Evolutionary conservation across 2,329 filamentous ascomycete genomes (phyloP), one percentile per base, ranked within the genome.

Genomic region (Diaporthe sp.): DNA sequence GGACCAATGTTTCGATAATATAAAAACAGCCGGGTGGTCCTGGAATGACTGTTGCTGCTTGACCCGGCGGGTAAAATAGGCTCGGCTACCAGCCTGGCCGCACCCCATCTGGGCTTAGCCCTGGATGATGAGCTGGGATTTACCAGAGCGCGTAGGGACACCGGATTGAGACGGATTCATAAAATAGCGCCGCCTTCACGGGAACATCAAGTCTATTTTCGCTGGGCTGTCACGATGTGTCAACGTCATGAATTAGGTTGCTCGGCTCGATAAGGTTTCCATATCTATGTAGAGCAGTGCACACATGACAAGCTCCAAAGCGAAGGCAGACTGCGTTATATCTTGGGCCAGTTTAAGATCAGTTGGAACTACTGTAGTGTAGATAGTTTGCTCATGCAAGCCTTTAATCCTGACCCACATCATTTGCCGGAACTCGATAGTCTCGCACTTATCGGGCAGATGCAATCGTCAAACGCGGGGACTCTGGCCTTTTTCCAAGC

Each of bases 41-140:
- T 49, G 42, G 61, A n/a, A 1, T 22, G 20, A 13, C 10, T n/a
- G 20, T 67, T 42, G 28, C 17, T 34, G 28, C 61, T 49, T 31
- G 42, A 20, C 17, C 17, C 61, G 20, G 31, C 31, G n/a, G 31
- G 65, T 53, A 53, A 68, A 68, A 53, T 53, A 39, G 53, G 65
- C 65, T 39, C 65, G 44, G 61, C 28, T 9, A n/a, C 61, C 61
- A 49, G 61, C 63, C 22, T 51, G 63, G 63, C 63, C 10, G 28
- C 44, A 37, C 9, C 63, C 44, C 28, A 51, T 51, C 34, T 13
- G 13, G 63, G 39, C 28, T 53, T 53, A 68, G 63, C 63, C 63
- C 7, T 25, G 25, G 9, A 25, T 25, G 22, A 34, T 22, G 47
- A 39, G 63, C 31, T 68, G 47, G 47, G 63, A 68, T 68, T 39